Base-by-base conservation (phyloP, 257 asterid species). In the Henckelia pumila region DNA sequence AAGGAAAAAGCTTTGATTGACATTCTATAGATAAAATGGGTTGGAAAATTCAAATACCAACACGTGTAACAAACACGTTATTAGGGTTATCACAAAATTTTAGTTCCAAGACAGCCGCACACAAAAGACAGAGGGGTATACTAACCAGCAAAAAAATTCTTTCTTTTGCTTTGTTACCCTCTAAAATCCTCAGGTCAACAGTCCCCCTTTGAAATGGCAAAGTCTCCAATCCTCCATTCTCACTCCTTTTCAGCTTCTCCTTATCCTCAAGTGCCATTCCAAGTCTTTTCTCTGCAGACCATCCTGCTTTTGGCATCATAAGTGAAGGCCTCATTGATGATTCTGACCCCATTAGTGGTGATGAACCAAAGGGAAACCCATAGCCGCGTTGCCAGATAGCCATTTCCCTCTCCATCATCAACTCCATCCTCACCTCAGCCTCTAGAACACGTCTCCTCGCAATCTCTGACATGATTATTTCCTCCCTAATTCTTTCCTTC, bases 401-500 rank as follows among this genome's bases (percentile, higher is more conserved):
- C 70, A 79, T 29, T 75, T 75, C 83, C 69, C 79, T 77, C 73
- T 82, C 92, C 71, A 80, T 67, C 84, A 68, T 79, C 32, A 87
- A 40, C 72, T 86, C 95, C 60, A 75, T 73, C 75, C 88, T 78
- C 58, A 85, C 93, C 73, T 87, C 95, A 55, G 77, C 86, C 74
- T 87, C 93, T 28, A 87, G 52, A 16, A 52, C 70, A 7, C 82
- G 86, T 70, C 88, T 89, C 72, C 83, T 71, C 4, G 77, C 61
- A 6, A 76, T 62, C 73, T 85, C 94, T 4, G 80, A 72, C 60
- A 69, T 72, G 59, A 85, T 84, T 44, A 89, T 81, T 71, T 85
- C 89, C 63, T 78, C 80, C 50, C 91, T 77, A 20, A 88, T 86
- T 21, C 44, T 66, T 64, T 83, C 81, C 76, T 84, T 86, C 67